Conservation (phyloP, 768 basidiomycete genomes). For the Galerina marginata region DNA sequence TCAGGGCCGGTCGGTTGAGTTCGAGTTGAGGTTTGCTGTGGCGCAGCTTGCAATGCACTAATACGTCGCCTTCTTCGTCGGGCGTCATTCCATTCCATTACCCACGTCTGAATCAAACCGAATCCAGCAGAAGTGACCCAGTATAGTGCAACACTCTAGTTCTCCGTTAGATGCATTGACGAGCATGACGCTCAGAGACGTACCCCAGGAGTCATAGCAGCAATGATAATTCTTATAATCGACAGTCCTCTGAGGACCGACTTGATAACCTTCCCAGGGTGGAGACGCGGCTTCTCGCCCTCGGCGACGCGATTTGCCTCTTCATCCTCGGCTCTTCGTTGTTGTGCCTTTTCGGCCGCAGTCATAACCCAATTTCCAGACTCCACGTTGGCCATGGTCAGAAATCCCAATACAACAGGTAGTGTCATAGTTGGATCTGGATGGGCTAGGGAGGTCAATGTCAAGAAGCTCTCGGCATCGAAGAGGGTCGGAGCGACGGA, state of each 20-base stretch:
- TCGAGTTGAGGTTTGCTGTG: not conserved
- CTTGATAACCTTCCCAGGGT: slow-evolving; percentile 55
- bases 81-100: slow-evolving; percentile 67
- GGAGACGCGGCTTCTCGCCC: slow-evolving; percentile 50
- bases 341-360: slow-evolving; percentile 57
- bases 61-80: slow-evolving; percentile 37
- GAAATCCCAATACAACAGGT: slow-evolving; percentile 72
- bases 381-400: slow-evolving; percentile 83
- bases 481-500: slow-evolving; percentile 68
- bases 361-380: slow-evolving; percentile 76
- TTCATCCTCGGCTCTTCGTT: slow-evolving; percentile 51
- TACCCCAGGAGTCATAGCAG: slow-evolving; percentile 76
- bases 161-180: not conserved
- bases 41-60: not conserved
- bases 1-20: not conserved
- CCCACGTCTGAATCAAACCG: slow-evolving; percentile 77
- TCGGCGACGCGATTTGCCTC: slow-evolving; percentile 52
- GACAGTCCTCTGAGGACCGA: slow-evolving; percentile 60
- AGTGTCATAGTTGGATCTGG: slow-evolving; percentile 73
- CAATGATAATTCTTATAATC: slow-evolving; percentile 69
- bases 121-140: slow-evolving; percentile 81
- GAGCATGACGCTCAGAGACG: slow-evolving; percentile 24
- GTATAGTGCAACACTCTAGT: slow-evolving; percentile 72
- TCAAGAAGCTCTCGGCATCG: slow-evolving; percentile 79
- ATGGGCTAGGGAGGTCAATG: slow-evolving; percentile 71